Conservation (phyloP, 257 asterid genomes). For the Parsonsia alboflavescens region DNA sequence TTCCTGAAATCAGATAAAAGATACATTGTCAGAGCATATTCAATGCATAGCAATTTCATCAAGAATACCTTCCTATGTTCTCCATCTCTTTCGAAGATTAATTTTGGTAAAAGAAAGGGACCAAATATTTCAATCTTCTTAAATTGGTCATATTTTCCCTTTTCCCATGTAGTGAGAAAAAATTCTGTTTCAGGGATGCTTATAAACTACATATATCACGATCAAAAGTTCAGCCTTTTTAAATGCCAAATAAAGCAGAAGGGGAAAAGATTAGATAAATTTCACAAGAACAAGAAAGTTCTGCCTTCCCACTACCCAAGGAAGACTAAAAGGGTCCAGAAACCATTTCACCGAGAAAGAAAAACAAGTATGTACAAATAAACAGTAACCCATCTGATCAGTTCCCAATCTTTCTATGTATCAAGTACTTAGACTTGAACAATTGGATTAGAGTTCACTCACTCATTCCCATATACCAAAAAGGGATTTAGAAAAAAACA, state of each 20-base stretch:
- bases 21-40: neutral
- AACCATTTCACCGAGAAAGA: neutral
- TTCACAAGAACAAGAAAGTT: too few relatives aligned
- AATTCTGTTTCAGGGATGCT: neutral
- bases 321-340: neutral
- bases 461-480: neutral
- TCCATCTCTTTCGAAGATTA: neutral
- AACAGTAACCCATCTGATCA: too few relatives aligned
- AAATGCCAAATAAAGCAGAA: neutral
- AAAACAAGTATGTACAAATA: neutral
- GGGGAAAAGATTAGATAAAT: too few relatives aligned
- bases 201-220: neutral
- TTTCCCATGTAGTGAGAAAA: too few relatives aligned
- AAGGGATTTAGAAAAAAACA: too few relatives aligned
- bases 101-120: neutral
- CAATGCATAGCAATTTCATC: neutral
- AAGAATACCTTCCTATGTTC: too few relatives aligned
- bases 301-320: neutral
- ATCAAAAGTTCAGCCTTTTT: neutral
- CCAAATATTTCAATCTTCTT: neutral
- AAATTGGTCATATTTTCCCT: neutral
- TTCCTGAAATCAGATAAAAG: constrained; percentile 28
- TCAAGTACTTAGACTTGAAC: neutral
- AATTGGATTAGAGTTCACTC: neutral
- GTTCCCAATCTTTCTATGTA: neutral